Percentiles rank a stretch among this genome's conserved stretches.
phyloP scores from a whole-genome alignment of 2,329 filamentous ascomycete species.

The Aspergillus oerlinghausenensis region DNA sequence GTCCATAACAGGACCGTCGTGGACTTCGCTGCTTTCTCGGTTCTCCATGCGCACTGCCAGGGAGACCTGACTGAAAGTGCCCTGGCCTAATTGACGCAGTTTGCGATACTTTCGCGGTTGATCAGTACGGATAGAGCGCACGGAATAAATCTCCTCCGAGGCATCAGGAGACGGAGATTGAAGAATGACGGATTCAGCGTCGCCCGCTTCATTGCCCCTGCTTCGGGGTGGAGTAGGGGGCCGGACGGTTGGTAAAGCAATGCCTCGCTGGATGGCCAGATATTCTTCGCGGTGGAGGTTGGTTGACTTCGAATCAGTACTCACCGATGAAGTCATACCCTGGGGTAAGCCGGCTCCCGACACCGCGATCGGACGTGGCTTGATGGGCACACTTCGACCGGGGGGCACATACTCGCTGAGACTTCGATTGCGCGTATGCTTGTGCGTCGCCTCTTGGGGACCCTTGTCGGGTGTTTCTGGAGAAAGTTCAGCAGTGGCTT shows the following conservation, averaged over 20 bases:
- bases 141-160: constrained; percentile 62
- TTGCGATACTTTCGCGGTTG: constrained; percentile 75
- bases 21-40: constrained; percentile 32
- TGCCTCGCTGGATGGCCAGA: constrained; percentile 71
- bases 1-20: constrained; percentile 8
- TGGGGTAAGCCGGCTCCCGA: constrained; percentile 53
- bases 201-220: constrained; percentile 53
- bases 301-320: constrained; percentile 35
- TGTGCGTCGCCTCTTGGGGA: constrained; percentile 25
- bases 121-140: constrained; percentile 60
- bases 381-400: constrained; percentile 57
- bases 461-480: constrained; percentile 18
- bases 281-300: constrained; percentile 71
- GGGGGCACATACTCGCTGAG: constrained; percentile 85
- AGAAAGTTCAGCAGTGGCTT: constrained; percentile 22
- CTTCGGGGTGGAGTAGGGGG: constrained; percentile 80
- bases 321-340: constrained; percentile 46
- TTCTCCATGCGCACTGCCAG: constrained; percentile 75
- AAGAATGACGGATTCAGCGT: constrained; percentile 35
- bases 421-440: constrained; percentile 71
- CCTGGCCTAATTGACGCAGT: constrained; percentile 77
- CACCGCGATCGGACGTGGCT: constrained; percentile 66
- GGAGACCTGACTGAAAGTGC: constrained; percentile 92
- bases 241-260: constrained; percentile 56
- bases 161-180: constrained; percentile 15